Base-by-base conservation (phyloP, 2,329 filamentous ascomycete species). In the Immersiporthe knoxdaviesiana region DNA sequence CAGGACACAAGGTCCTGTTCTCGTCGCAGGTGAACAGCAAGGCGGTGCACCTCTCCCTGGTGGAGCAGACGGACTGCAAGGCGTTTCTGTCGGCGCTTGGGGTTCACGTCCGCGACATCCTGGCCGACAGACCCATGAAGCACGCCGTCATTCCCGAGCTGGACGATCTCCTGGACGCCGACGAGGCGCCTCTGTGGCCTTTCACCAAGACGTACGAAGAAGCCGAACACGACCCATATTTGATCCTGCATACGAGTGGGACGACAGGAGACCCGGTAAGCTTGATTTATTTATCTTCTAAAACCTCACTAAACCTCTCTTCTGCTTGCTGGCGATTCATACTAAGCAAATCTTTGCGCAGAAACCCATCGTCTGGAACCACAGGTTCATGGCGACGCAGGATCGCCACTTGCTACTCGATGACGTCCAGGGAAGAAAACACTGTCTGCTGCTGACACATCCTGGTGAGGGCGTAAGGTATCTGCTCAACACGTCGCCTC, bases 11-110 rank as follows among this genome's bases (percentile, higher is more conserved):
- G 63, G 72, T 73, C 27, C 37, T 74, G 6, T 73, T 73, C 47
- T 74, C 73, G 16, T 73, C 73, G 37, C 73, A 72, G 27, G 63
- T 74, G 37, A 74, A 74, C 47, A 74, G 63, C 64, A 66, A 72
- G 18, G 35, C 35, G 1, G 68, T 74, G 3, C 73, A 74, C 52
- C 18, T 73, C 18, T 68, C 65, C 2, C 66, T 74, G n/a, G 71
- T 74, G 73, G 69, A 72, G n/a, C 65, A 72, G 59, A 69, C 72
- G 1, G 66, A 72, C 24, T 74, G 73, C 70, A 70, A 66, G 1
- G 63, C 68, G 4, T 61, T 74, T 35, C 70, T 74, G 62, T 72
- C 71, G 41, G 70, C 69, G 44, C 62, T 65, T 24, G 73, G 69
- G 4, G 65, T 69, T 3, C 66, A 70, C 18, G 71, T 73, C 21